Conservation (phyloP, 306 rosid species). For the Quercus dentata region DNA sequence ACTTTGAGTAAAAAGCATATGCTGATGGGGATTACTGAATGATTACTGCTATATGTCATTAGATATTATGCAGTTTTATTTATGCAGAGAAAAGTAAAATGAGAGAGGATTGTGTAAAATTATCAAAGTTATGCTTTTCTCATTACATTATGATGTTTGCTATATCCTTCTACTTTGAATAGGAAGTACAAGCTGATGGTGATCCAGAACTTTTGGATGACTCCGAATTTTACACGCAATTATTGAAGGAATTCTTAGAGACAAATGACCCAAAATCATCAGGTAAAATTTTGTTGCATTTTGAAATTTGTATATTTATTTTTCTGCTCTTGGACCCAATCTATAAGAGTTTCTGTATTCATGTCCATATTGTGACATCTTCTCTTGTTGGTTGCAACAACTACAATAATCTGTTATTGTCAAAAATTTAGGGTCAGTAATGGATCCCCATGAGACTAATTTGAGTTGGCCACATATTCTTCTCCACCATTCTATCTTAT, state of each 20-base stretch:
- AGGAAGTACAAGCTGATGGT: conserved; percentile 55
- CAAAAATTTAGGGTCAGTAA: no score
- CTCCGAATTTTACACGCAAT: conserved; percentile 84
- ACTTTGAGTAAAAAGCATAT: background rate
- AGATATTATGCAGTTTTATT: background rate
- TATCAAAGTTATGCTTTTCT: background rate
- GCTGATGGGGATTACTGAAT: background rate
- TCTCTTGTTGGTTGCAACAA: no score
- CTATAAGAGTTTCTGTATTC: background rate
- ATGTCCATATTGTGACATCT: background rate
- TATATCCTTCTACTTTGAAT: conserved; percentile 14
- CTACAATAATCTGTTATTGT: no score
- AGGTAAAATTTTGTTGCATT: conserved; percentile 36
- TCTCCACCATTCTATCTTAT: no score
- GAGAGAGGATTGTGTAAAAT: background rate
- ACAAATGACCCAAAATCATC: conserved; percentile 73
- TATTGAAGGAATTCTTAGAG: conserved; percentile 83
- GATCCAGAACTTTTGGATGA: conserved; percentile 87
- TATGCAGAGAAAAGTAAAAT: background rate
- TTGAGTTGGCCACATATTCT: no score
- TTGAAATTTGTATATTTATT: background rate
- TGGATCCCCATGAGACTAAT: no score
- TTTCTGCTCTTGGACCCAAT: conserved; percentile 8
- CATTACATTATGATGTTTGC: background rate
- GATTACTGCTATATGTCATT: background rate